Evolutionary conservation across 441 rosid genomes (phyloP), one percentile per base, ranked within the genome.

Genomic region (Populus hybrid): DNA sequence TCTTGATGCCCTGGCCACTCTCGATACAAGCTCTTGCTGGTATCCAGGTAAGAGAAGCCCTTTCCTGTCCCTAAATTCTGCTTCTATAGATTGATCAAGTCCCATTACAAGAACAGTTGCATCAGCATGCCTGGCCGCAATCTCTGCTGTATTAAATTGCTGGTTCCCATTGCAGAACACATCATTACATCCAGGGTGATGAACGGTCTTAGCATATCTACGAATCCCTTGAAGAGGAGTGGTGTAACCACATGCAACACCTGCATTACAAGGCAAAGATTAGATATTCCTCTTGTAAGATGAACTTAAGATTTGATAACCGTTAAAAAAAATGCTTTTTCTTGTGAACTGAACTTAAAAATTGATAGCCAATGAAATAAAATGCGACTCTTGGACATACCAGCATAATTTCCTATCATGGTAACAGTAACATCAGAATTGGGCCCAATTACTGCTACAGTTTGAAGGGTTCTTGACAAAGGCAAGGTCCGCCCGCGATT

Each of bases 361-460:
- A 7, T 8, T 1, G 20, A 68, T 20, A 18, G 20, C 7, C 8
- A 7, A 0, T 8, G 9, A 67, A 67, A 67, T 2, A 32, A 20
- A 34, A 6, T 11, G 42, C 36, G 3, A 8, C n/a, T 30, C 23
- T 1, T 20, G 42, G 23, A 70, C 63, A 1, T 81, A 79, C 85
- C 86, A 7, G 99, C 99, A 35, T 95, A 95, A 35, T 95, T 95
- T 28, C 99, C 98, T 28, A 94, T 88, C 99, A 94, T 94, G 40
- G 97, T 87, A 34, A 78, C 83, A 0, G 98, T 90, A 42, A 83
- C 98, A 70, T 94, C 87, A 1, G 98, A 84, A 42, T 95, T 92
- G 1, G 98, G 98, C 20, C 99, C 99, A 14, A 94, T 85, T 63
- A 92, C 93, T 4, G 99, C 97, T 4, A 95, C 57, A 0, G 90